Conservation (phyloP, 768 basidiomycete species). For the Megacollybia marginata region DNA sequence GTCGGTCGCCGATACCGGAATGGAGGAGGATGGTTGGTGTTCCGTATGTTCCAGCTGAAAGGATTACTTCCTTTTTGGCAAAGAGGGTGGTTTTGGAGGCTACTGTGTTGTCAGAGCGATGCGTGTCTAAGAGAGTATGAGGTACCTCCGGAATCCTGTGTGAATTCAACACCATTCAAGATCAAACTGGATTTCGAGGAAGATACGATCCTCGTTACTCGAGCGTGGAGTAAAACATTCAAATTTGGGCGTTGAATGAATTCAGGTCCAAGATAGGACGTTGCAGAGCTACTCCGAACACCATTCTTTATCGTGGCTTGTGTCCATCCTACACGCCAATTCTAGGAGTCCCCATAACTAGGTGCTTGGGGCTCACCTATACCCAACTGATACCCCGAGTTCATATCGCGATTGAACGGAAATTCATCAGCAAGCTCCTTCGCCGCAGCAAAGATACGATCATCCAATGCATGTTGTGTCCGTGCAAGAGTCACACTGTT, state of each 20-base stretch:
- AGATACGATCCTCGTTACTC: constrained; percentile 1
- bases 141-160: constrained; percentile 1
- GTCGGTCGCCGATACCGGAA: constrained; percentile 13
- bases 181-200: neutral
- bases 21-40: constrained; percentile 12
- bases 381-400: constrained; percentile 22
- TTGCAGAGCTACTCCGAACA: too few species aligned
- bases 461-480: constrained; percentile 12
- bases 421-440: constrained; percentile 16
- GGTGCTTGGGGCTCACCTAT: constrained; percentile 12
- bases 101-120: too few species aligned
- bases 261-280: constrained; percentile 22
- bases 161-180: neutral
- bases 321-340: constrained; percentile 9
- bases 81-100: neutral
- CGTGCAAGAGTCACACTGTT: constrained; percentile 17
- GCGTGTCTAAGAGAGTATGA: neutral
- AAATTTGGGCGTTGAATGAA: constrained; percentile 20
- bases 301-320: constrained; percentile 16
- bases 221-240: constrained; percentile 15
- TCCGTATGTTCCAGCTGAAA: constrained; percentile 17
- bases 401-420: constrained; percentile 24
- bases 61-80: constrained; percentile 14
- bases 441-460: constrained; percentile 16
- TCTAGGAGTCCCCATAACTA: neutral